Conservation (phyloP, 305 asterid species). For the Stenogyne calaminthoides region DNA sequence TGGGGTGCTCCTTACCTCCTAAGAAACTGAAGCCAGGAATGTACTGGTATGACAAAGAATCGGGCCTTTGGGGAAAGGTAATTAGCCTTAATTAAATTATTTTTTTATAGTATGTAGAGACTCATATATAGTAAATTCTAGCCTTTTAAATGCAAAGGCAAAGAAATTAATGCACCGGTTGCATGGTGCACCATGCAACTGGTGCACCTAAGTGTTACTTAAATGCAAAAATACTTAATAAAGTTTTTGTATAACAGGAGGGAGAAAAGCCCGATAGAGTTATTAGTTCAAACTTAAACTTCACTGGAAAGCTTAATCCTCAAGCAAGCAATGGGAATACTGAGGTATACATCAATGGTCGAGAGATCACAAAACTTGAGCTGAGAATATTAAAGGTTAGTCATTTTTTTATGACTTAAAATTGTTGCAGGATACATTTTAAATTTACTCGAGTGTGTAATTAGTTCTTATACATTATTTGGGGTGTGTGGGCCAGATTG, state of each 20-base stretch:
- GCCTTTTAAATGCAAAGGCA: neutral
- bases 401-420: conserved; percentile 16
- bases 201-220: no score
- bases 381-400: conserved; percentile 83
- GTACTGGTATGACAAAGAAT: conserved; percentile 95
- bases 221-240: conserved; percentile 28
- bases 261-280: conserved; percentile 94
- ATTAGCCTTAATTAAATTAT: neutral
- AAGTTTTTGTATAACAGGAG: conserved; percentile 54
- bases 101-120: conserved; percentile 9
- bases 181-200: no score
- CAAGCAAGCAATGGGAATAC: conserved; percentile 94
- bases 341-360: conserved; percentile 92
- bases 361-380: conserved; percentile 91
- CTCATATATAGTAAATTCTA: neutral
- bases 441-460: neutral
- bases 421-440: neutral
- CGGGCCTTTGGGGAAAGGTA: conserved; percentile 96
- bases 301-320: conserved; percentile 90
- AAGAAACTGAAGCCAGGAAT: conserved; percentile 78
- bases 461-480: conserved; percentile 25
- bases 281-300: conserved; percentile 85
- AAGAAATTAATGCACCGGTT: no score
- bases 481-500: conserved; percentile 56
- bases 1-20: conserved; percentile 81